Conservation (phyloP, 345 rosid species). For the Excoecaria agallocha region DNA sequence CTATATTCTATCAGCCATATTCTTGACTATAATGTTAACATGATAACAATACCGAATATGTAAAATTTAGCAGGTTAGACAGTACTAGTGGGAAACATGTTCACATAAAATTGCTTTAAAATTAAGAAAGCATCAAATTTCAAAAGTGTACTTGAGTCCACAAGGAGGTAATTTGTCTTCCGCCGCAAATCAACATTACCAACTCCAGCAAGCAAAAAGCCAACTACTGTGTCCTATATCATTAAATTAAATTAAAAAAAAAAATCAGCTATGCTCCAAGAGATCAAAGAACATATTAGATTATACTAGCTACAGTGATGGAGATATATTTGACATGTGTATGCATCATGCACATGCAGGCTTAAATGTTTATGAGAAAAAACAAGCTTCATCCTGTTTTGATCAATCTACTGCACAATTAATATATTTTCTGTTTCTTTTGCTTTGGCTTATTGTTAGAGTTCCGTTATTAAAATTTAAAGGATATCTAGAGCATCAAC, state of each 20-base stretch:
- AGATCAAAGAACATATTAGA: neutral
- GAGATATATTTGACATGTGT: too few relatives aligned
- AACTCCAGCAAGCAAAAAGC: slow-evolving; percentile 94
- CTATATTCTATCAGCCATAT: neutral
- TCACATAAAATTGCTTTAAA: neutral
- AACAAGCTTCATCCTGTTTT: too few relatives aligned
- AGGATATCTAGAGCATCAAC: too few relatives aligned
- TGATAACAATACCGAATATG: neutral
- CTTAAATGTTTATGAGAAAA: too few relatives aligned
- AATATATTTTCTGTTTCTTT: too few relatives aligned
- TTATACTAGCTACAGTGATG: neutral
- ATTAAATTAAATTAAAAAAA: neutral
- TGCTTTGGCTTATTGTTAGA: too few relatives aligned
- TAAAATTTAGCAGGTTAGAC: neutral
- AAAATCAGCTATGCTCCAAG: neutral
- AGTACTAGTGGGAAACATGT: neutral
- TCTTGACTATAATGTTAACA: neutral
- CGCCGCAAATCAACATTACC: slow-evolving; percentile 94
- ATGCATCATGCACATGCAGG: too few relatives aligned
- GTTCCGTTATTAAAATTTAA: too few relatives aligned
- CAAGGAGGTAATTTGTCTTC: slow-evolving; percentile 90
- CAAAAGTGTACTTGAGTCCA: slow-evolving; percentile 71
- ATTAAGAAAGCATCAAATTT: neutral
- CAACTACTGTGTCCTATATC: slow-evolving; percentile 78
- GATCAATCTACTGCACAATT: too few relatives aligned